These are phyloP conservation scores for Aegilops umbellulata DNA, from an alignment of 176 grass and related monocot genomes.

Conservation along the genomic window DNA sequence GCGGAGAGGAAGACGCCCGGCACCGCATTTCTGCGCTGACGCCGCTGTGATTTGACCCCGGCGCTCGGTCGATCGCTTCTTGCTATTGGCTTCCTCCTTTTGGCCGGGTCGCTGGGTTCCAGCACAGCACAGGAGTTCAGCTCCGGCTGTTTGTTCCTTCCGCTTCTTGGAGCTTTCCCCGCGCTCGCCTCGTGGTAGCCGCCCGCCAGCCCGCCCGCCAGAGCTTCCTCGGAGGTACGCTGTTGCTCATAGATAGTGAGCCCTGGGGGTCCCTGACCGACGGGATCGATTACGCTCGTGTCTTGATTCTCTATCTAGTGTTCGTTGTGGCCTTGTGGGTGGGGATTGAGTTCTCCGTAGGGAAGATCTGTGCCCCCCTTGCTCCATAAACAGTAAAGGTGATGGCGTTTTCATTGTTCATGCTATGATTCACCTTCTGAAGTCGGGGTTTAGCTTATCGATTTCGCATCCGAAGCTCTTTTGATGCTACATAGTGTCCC, in stretches of 20 bases:
- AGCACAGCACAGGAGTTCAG: not conserved
- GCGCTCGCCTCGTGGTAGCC: not conserved
- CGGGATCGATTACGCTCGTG: not conserved
- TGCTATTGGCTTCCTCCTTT: not conserved
- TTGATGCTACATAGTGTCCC: not conserved
- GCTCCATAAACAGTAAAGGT: not conserved
- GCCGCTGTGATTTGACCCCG: constrained; percentile 30
- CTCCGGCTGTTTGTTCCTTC: constrained; percentile 11
- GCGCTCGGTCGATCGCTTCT: not conserved
- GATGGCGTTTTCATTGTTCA: not conserved
- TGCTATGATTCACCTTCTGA: not conserved
- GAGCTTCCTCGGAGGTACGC: constrained; percentile 26
- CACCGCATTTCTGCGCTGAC: not conserved
- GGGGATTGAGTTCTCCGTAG: not conserved
- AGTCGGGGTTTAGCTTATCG: not conserved
- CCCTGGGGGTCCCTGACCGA: not conserved
- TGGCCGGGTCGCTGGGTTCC: not conserved
- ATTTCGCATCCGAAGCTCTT: not conserved
- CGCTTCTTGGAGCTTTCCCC: constrained; percentile 36
- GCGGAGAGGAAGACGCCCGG: not conserved
- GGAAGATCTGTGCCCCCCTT: constrained; percentile 41
- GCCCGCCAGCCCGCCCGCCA: not conserved
- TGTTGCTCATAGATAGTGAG: not conserved
- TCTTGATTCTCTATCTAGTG: not conserved
- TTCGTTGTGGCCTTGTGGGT: not conserved